Percentiles rank a stretch among this genome's conserved stretches.
Conservation (phyloP, 495 filamentous ascomycete species). For the Friedmanniomyces endolithicus region DNA sequence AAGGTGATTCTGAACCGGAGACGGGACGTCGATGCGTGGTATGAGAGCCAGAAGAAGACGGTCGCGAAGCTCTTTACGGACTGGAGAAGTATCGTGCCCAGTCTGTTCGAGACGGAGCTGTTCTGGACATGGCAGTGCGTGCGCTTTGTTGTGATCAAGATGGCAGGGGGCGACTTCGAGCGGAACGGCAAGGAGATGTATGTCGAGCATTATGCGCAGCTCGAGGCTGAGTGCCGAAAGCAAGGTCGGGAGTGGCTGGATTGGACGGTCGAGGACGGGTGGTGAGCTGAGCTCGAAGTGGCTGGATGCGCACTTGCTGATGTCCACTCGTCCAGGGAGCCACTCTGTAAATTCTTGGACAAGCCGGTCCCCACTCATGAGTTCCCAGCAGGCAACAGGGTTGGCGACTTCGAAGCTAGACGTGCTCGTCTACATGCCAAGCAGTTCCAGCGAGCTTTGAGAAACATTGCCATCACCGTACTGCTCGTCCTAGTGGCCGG, state of each 20-base stretch:
- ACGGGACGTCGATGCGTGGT: conserved; percentile 9
- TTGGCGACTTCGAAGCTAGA: background rate
- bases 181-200: conserved; percentile 6
- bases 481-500: too few relatives aligned
- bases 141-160: background rate
- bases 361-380: conserved; percentile 8
- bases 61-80: background rate
- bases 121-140: conserved; percentile 1
- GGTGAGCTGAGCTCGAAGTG: background rate
- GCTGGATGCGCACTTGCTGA: background rate
- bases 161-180: background rate
- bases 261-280: conserved; percentile 6
- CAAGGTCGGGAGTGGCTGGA: conserved; percentile 12
- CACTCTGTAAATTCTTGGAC: conserved; percentile 14
- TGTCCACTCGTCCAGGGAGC: background rate
- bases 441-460: background rate
- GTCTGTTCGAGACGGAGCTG: background rate
- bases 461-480: background rate
- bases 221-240: conserved; percentile 2
- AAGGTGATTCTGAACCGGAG: conserved; percentile 11
- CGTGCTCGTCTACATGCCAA: background rate
- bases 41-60: conserved; percentile 2
- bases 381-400: conserved; percentile 6
- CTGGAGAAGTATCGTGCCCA: background rate
- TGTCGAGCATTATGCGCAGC: conserved; percentile 13